Percentiles rank a stretch among this genome's conserved stretches.
Evolutionary conservation across 257 asterid species (phyloP).

Genomic region (Anisodus tanguticus): DNA sequence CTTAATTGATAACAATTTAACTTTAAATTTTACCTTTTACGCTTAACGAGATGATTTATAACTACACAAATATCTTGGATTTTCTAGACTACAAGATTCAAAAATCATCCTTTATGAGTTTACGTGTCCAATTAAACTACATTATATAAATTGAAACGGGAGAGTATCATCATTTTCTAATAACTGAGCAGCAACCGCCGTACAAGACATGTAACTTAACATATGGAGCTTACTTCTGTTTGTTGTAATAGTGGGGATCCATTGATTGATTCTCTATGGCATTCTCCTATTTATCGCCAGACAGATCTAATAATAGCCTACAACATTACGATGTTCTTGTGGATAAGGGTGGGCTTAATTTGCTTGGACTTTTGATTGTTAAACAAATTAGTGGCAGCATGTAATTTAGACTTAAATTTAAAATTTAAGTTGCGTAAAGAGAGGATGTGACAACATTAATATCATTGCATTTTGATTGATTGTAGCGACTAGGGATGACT

Average conservation of each 20-base stretch:
- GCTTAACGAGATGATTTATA: no score
- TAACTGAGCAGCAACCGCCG: not conserved
- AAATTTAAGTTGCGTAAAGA: conserved; percentile 10
- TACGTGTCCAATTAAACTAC: not conserved
- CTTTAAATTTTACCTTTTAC: no score
- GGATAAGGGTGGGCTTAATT: not conserved
- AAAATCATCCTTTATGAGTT: no score
- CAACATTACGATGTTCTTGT: conserved; percentile 22
- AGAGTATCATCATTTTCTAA: not conserved
- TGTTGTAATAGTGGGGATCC: not conserved
- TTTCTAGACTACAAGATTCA: no score
- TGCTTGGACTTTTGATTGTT: not conserved
- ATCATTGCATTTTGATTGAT: conserved; percentile 12
- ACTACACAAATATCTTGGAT: no score
- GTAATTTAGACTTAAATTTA: not conserved
- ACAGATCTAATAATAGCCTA: conserved; percentile 2
- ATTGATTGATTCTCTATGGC: not conserved
- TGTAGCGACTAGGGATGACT: not conserved
- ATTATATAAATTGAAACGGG: no score
- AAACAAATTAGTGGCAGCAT: not conserved
- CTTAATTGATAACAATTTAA: no score
- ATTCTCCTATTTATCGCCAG: not conserved
- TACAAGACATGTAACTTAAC: conserved; percentile 25
- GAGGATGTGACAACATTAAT: not conserved
- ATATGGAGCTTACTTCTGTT: not conserved